A percentile compares a stretch with the other conserved stretches of the same genome.
These are phyloP conservation scores for Picea sitchensis DNA, from an alignment of 75 land plant genomes.

Conservation along the genomic window DNA sequence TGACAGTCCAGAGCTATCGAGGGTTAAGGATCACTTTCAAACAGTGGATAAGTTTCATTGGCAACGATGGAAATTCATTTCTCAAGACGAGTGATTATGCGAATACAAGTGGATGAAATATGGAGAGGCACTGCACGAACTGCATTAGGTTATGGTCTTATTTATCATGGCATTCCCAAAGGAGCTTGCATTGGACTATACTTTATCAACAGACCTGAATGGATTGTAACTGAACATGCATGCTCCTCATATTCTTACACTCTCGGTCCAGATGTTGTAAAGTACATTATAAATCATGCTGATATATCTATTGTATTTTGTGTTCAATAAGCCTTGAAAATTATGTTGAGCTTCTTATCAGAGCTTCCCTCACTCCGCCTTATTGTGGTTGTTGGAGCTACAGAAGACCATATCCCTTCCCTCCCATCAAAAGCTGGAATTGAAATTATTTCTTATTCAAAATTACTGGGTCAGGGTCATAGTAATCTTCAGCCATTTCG, in stretches of 20 bases:
- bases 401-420: constrained; percentile 60
- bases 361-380: constrained; percentile 75
- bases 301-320: no score
- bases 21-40: no score
- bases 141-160: constrained; percentile 19
- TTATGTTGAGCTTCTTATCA: constrained; percentile 46
- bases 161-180: constrained; percentile 38
- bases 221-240: constrained; percentile 92
- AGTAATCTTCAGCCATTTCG: constrained; percentile 57
- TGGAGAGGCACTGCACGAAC: constrained; percentile 18
- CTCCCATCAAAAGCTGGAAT: constrained; percentile 49
- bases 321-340: no score
- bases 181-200: constrained; percentile 81
- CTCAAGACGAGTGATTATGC: no score
- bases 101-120: constrained; percentile 18
- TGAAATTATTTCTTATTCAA: constrained; percentile 53
- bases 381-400: constrained; percentile 85
- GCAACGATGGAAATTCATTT: no score
- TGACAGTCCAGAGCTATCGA: no score
- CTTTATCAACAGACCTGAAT: constrained; percentile 94
- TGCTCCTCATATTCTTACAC: constrained; percentile 84
- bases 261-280: constrained; percentile 51
- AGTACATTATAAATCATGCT: no score
- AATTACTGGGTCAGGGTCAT: constrained; percentile 57
- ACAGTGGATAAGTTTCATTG: no score